phyloP scores from a whole-genome alignment of 768 basidiomycete genomes.

The Trametopsis cervina region DNA sequence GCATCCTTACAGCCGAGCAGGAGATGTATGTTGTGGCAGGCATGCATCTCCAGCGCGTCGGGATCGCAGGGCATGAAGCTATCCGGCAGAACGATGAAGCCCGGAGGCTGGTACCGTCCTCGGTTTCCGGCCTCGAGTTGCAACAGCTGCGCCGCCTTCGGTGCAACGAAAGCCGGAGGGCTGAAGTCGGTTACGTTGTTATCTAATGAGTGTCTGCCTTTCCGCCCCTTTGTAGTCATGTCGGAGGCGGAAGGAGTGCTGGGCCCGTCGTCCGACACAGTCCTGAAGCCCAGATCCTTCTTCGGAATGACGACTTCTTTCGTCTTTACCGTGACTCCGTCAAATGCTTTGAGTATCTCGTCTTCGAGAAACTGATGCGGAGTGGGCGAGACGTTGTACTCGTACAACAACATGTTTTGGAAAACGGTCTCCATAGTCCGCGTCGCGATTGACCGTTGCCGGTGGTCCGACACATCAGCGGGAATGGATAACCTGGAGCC shows the following conservation, averaged over 20 bases:
- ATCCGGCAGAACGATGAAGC: constrained; percentile 46
- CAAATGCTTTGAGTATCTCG: constrained; percentile 7
- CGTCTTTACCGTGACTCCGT: neutral
- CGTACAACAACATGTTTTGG: constrained; percentile 46
- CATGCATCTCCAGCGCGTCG: constrained; percentile 65
- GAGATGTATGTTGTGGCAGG: constrained; percentile 62
- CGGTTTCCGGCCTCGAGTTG: constrained; percentile 19
- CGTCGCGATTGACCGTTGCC: neutral
- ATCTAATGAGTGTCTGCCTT: constrained; percentile 1
- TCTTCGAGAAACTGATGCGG: constrained; percentile 45
- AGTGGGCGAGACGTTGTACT: constrained; percentile 44
- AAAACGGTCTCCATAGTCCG: constrained; percentile 50
- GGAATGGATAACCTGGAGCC: neutral
- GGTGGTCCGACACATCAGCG: neutral
- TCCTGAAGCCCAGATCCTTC: neutral
- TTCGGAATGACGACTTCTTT: neutral
- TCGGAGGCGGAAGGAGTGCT: neutral
- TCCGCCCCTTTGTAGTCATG: neutral
- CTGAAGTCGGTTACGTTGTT: neutral
- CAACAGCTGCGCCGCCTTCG: constrained; percentile 17
- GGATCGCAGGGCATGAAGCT: constrained; percentile 54
- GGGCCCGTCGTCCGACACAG: neutral
- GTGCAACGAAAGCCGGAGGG: neutral
- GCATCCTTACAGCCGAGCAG: constrained; percentile 58
- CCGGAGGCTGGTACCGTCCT: constrained; percentile 44